Percentiles rank a stretch among this genome's conserved stretches.
phyloP scores from a whole-genome alignment of 1,284 basidiomycete species.

The Trametes hirsuta region DNA sequence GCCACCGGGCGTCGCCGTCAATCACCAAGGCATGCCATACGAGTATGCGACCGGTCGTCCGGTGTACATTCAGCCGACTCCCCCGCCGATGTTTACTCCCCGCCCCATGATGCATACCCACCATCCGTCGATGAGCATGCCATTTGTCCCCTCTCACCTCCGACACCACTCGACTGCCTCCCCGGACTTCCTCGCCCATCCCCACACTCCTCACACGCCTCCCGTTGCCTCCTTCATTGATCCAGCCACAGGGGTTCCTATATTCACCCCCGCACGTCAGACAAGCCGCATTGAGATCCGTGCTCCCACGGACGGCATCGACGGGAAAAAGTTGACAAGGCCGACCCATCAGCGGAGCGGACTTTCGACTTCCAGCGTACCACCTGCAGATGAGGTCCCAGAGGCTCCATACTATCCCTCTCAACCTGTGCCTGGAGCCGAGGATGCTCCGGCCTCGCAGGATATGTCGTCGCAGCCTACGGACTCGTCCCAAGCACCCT shows the following conservation, averaged over 20 bases:
- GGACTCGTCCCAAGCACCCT: constrained; percentile 27
- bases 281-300: constrained; percentile 75
- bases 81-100: constrained; percentile 63
- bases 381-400: constrained; percentile 7
- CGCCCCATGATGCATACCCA: constrained; percentile 62
- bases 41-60: constrained; percentile 79
- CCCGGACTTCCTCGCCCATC: constrained; percentile 60
- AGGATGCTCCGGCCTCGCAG: background rate
- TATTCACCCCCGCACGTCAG: constrained; percentile 76
- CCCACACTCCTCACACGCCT: constrained; percentile 62
- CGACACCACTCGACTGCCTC: constrained; percentile 54
- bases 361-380: constrained; percentile 27
- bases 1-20: constrained; percentile 75
- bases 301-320: constrained; percentile 51
- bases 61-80: constrained; percentile 66
- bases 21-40: constrained; percentile 74
- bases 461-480: constrained; percentile 19
- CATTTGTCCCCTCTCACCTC: constrained; percentile 59
- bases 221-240: constrained; percentile 64
- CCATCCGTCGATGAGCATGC: constrained; percentile 42
- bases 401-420: constrained; percentile 7
- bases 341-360: constrained; percentile 38
- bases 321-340: constrained; percentile 38
- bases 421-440: constrained; percentile 6
- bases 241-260: constrained; percentile 59